Base-by-base conservation (phyloP, 208 protist species). In the Leishmania amazonensis region DNA sequence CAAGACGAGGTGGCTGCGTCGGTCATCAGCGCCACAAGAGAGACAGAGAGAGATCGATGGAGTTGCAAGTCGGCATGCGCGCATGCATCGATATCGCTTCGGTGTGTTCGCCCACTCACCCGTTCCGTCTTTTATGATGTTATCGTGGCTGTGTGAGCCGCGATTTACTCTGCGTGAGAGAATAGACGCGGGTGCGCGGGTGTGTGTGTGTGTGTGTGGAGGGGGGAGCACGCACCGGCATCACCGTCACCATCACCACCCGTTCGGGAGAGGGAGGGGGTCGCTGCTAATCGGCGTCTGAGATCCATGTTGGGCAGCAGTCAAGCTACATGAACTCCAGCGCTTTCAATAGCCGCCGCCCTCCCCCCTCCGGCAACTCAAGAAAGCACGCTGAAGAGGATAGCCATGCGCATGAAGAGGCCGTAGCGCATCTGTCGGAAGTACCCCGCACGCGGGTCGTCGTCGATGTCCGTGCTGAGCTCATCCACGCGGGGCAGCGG, bases 391-490 rank as follows among this genome's bases (percentile, higher is more conserved):
- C 90, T 94, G 67, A 91, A 99, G 17, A 99, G 88, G 68, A 99
- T 91, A 40, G 99, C 98, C 99, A 99, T 99, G 81, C 99, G 98
- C 87, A 99, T 98, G 83, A 98, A 99, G 86, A 99, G 91, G 19
- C 99, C 99, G 80, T 99, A 98, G 76, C 96, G 93, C 97, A 99
- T 99, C 91, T 99, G 98, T 53, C 96, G 91, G 88, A 99, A 99
- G 94, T 99, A 99, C 35, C 95, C 98, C 6, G 98, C 96, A 76
- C 98, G 95, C 45, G 98, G 97, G 86, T 99, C 98, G 70, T 80
- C 82, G 76, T 99, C 98, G 53, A 99, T 88, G 74, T 96, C 95
- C 38, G 93, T 88, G 84, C 84, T 91, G 74, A 99, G 98, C 91
- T 99, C 99, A 79, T 99, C 95, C 45, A 99, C 98, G 68, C 99